Evolutionary conservation across 140 eudicot species (phyloP).

Genomic region (Ambrosia hybrid): DNA sequence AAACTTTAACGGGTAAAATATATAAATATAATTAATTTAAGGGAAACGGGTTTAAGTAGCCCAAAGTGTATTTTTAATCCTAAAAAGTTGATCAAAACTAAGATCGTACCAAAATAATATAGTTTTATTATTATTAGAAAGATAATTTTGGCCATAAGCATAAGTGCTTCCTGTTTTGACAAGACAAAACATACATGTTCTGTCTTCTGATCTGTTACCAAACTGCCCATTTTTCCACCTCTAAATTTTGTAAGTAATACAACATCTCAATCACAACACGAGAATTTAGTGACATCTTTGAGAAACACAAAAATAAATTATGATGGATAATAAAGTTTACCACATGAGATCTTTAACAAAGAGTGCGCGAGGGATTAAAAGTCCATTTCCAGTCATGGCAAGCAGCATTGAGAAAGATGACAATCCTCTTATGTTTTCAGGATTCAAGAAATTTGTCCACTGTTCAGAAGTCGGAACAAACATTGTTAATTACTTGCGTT

Average conservation of each 20-base stretch:
- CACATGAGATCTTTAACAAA: constrained; percentile 94
- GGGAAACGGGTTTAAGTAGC: not conserved
- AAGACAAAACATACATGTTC: not conserved
- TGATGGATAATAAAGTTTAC: constrained; percentile 42
- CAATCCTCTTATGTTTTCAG: constrained; percentile 89
- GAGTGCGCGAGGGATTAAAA: constrained; percentile 94
- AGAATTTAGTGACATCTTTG: constrained; percentile 2
- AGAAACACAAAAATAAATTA: constrained; percentile 10
- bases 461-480: constrained; percentile 34
- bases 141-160: too few relatives aligned
- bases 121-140: too few relatives aligned
- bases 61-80: constrained; percentile 1
- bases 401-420: constrained; percentile 92
- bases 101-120: not conserved
- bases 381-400: constrained; percentile 95
- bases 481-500: not conserved
- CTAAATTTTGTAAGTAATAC: not conserved
- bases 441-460: constrained; percentile 94
- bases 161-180: not conserved
- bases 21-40: not conserved
- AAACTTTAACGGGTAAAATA: not conserved
- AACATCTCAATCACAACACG: not conserved
- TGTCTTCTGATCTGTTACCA: constrained; percentile 8
- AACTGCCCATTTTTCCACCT: not conserved
- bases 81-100: not conserved